These are phyloP conservation scores for Trapa bicornis DNA, from an alignment of 345 rosid genomes.

Conservation along the genomic window DNA sequence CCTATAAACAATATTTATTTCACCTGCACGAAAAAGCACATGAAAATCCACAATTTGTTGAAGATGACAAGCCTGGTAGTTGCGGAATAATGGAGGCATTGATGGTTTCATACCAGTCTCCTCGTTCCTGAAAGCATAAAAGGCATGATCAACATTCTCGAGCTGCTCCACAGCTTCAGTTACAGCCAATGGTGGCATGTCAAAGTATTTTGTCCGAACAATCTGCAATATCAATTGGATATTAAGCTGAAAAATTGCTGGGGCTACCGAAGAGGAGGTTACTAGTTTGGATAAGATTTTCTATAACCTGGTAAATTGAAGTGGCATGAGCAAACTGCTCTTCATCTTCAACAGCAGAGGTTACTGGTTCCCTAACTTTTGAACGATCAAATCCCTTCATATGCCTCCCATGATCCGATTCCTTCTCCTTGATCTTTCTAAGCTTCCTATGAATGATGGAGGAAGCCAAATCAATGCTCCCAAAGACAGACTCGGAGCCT, in stretches of 20 bases:
- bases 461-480: constrained; percentile 75
- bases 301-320: no score
- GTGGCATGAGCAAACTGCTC: not conserved
- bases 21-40: constrained; percentile 29
- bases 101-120: constrained; percentile 52
- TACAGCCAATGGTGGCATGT: constrained; percentile 81
- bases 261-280: no score
- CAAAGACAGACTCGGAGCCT: constrained; percentile 64
- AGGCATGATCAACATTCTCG: constrained; percentile 71
- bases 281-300: no score
- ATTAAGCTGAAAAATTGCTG: no score
- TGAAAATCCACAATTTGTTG: not conserved
- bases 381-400: constrained; percentile 64
- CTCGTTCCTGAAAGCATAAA: constrained; percentile 79
- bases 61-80: not conserved
- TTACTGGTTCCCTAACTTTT: constrained; percentile 50
- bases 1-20: constrained; percentile 76
- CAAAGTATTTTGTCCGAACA: constrained; percentile 79
- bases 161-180: constrained; percentile 82
- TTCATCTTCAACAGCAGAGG: constrained; percentile 22
- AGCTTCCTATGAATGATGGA: constrained; percentile 66
- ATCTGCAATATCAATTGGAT: constrained; percentile 24
- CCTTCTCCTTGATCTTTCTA: constrained; percentile 97
- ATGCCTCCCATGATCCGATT: constrained; percentile 83
- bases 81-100: not conserved